Percentiles rank a stretch among this genome's conserved stretches.
Conservation (phyloP, 306 rosid genomes). For the Lathyrus sativus region DNA sequence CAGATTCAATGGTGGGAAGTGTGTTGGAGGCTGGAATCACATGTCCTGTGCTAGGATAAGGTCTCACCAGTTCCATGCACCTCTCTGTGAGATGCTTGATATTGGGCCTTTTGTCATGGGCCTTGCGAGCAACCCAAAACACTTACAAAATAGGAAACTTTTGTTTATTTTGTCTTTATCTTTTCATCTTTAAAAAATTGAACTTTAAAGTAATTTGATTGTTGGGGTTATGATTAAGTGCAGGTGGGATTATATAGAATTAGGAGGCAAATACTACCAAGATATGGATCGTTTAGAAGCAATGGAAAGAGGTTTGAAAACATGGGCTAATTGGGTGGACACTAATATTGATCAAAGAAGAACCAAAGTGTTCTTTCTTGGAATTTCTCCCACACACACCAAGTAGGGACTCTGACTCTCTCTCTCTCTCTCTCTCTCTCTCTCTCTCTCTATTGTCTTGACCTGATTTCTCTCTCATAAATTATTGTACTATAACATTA, state of each 20-base stretch:
- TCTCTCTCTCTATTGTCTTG: slow-evolving; percentile 22
- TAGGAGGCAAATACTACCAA: slow-evolving; percentile 67
- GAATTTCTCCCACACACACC: slow-evolving; percentile 87
- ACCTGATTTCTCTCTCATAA: slow-evolving; percentile 45
- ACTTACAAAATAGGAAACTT: neutral
- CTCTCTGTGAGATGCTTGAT: too few relatives aligned
- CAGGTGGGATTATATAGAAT: slow-evolving; percentile 97
- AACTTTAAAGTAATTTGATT: neutral
- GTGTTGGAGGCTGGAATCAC: too few relatives aligned
- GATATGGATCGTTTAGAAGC: slow-evolving; percentile 91
- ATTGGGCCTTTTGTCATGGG: too few relatives aligned
- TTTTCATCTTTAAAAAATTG: neutral
- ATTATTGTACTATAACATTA: slow-evolving; percentile 41
- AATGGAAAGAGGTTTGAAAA: slow-evolving; percentile 75
- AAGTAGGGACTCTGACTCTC: slow-evolving; percentile 52
- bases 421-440: too few relatives aligned
- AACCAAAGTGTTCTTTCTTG: slow-evolving; percentile 74
- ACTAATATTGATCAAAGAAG: slow-evolving; percentile 59
- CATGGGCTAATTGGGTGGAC: slow-evolving; percentile 97
- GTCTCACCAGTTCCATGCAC: too few relatives aligned
- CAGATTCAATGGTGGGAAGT: too few relatives aligned
- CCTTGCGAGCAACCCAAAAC: too few relatives aligned
- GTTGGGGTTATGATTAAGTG: slow-evolving; percentile 35
- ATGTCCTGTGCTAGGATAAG: too few relatives aligned
- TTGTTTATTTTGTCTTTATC: too few relatives aligned